Conservation (phyloP, 805 yeast species). For the Metschnikowia rubicola region DNA sequence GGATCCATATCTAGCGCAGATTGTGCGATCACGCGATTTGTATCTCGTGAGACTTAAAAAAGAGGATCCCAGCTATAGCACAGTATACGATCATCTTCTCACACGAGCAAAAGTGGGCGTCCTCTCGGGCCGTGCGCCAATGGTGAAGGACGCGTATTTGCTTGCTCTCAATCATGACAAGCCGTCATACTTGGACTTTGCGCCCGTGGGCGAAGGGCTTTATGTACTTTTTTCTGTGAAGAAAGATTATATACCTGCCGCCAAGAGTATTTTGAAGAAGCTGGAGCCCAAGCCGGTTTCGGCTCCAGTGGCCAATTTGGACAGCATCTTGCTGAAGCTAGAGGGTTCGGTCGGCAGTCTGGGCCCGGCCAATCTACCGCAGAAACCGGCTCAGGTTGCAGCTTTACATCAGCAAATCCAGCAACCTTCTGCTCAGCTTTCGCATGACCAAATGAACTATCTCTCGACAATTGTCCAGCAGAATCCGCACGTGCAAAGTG, state of each 20-base stretch:
- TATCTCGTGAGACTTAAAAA: constrained; percentile 44
- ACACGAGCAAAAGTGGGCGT: constrained; percentile 56
- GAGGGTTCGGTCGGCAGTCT: not conserved
- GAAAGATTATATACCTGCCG: constrained; percentile 31
- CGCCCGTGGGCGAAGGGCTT: constrained; percentile 10
- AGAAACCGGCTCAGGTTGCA: constrained; percentile 1
- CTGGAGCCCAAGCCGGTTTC: constrained; percentile 1
- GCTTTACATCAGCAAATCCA: not conserved
- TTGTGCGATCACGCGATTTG: constrained; percentile 49
- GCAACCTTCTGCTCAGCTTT: constrained; percentile 7
- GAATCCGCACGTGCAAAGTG: constrained; percentile 18
- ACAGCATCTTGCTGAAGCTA: constrained; percentile 26
- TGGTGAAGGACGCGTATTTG: constrained; percentile 64
- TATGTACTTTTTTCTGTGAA: constrained; percentile 36
- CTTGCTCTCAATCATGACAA: constrained; percentile 32
- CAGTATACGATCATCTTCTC: constrained; percentile 43
- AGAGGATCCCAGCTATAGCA: constrained; percentile 23
- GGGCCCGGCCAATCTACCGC: constrained; percentile 4
- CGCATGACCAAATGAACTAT: constrained; percentile 14
- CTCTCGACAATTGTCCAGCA: constrained; percentile 17
- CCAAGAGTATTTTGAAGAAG: constrained; percentile 22
- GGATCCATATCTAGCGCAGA: constrained; percentile 50
- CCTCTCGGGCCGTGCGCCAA: constrained; percentile 44
- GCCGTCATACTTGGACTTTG: constrained; percentile 13
- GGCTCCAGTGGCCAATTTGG: constrained; percentile 14